Percentiles rank a stretch among this genome's conserved stretches.
phyloP scores from a whole-genome alignment of 345 rosid species.

The Raphanus sativus region DNA sequence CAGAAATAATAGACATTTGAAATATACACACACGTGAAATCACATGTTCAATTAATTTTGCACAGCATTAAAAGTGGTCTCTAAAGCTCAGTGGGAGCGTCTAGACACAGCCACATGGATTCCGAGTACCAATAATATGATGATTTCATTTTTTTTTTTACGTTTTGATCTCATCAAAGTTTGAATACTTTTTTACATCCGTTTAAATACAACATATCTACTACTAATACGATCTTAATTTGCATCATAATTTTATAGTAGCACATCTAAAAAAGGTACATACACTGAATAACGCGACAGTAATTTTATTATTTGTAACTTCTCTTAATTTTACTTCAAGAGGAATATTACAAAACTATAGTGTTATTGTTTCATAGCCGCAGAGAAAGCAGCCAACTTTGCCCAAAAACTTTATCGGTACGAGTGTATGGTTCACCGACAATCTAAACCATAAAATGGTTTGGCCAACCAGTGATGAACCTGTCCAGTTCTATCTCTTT shows the following conservation, averaged over 20 bases:
- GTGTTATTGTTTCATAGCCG: constrained; percentile 22
- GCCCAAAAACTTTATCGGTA: constrained; percentile 6
- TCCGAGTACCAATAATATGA: constrained; percentile 21
- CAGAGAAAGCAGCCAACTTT: constrained; percentile 20
- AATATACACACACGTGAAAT: constrained; percentile 36
- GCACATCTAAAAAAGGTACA: neutral
- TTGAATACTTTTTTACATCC: neutral
- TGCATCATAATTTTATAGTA: neutral
- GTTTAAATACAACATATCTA: neutral
- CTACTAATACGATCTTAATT: too few relatives aligned
- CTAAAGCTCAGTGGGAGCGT: constrained; percentile 27
- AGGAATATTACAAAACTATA: constrained; percentile 21
- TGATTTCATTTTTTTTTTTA: neutral
- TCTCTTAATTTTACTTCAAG: constrained; percentile 20
- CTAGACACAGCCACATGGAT: constrained; percentile 37
- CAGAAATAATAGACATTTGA: constrained; percentile 15
- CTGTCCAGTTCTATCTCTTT: neutral
- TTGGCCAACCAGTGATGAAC: constrained; percentile 19
- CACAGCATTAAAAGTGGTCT: constrained; percentile 32
- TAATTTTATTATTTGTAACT: constrained; percentile 16
- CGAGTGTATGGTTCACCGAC: constrained; percentile 29
- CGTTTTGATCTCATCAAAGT: neutral
- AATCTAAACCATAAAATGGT: constrained; percentile 28
- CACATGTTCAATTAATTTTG: constrained; percentile 37
- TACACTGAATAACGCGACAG: neutral